Evolutionary conservation across 2,329 filamentous ascomycete species (phyloP).

Genomic region (Purpureocillium lavendulum): DNA sequence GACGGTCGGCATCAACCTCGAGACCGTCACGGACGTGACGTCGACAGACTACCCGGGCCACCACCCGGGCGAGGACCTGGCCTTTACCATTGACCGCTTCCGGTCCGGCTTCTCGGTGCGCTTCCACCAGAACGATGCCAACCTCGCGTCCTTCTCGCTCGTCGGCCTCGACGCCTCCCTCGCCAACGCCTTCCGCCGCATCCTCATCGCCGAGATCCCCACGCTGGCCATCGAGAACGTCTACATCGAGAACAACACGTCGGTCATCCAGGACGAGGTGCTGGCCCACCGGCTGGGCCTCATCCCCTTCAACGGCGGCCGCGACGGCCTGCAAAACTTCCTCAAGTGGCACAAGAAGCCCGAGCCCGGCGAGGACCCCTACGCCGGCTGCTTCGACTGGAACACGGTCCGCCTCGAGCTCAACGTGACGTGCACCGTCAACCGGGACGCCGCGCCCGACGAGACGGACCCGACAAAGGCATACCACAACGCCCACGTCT

Average conservation of each 20-base stretch:
- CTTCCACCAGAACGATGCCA: slow-evolving; percentile 75
- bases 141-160: slow-evolving; percentile 81
- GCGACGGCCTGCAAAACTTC: slow-evolving; percentile 66
- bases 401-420: slow-evolving; percentile 81
- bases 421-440: slow-evolving; percentile 71
- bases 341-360: slow-evolving; percentile 77
- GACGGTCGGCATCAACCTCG: slow-evolving; percentile 79
- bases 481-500: slow-evolving; percentile 79
- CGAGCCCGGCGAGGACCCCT: slow-evolving; percentile 50
- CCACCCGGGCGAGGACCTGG: slow-evolving; percentile 78
- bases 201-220: slow-evolving; percentile 88
- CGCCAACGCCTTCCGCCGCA: slow-evolving; percentile 95
- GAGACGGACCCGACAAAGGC: slow-evolving; percentile 77
- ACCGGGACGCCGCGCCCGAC: slow-evolving; percentile 58
- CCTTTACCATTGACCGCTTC: slow-evolving; percentile 71
- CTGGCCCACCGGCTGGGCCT: slow-evolving; percentile 84
- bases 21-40: slow-evolving; percentile 82
- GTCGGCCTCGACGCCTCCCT: slow-evolving; percentile 86
- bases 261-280: slow-evolving; percentile 96
- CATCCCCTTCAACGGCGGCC: slow-evolving; percentile 76
- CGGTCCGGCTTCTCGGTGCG: slow-evolving; percentile 60
- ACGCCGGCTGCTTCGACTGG: slow-evolving; percentile 60
- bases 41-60: slow-evolving; percentile 91
- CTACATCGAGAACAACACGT: slow-evolving; percentile 93
- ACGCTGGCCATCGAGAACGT: slow-evolving; percentile 91